These are phyloP conservation scores for Penicillium mononematosum DNA, from an alignment of 495 filamentous ascomycete genomes.

Conservation along the genomic window DNA sequence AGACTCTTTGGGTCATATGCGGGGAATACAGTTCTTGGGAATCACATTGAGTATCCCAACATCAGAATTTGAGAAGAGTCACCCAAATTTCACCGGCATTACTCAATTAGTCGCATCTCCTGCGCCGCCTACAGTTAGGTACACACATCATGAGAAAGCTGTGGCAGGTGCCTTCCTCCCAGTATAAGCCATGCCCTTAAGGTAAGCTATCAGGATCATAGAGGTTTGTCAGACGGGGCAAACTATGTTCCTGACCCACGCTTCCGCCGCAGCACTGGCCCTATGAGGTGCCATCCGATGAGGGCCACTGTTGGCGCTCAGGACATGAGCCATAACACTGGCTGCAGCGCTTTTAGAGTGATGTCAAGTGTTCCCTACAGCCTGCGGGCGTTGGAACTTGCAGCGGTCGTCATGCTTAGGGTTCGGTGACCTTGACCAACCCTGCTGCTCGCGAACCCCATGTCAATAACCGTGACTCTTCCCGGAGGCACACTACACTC, in stretches of 20 bases:
- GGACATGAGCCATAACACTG: constrained; percentile 22
- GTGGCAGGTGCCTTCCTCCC: constrained; percentile 21
- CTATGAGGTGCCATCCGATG: constrained; percentile 25
- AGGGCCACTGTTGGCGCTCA: constrained; percentile 23
- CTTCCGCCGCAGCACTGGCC: constrained; percentile 33
- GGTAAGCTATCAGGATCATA: neutral
- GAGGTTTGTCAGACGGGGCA: constrained; percentile 27
- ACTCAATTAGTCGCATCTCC: constrained; percentile 2
- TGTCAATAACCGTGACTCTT: constrained; percentile 19
- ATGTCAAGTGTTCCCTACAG: constrained; percentile 37
- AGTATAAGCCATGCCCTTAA: constrained; percentile 13
- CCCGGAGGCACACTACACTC: constrained; percentile 21
- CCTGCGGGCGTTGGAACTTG: constrained; percentile 27
- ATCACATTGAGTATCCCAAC: neutral
- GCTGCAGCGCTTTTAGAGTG: constrained; percentile 16
- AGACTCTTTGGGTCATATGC: neutral
- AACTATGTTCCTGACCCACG: constrained; percentile 23
- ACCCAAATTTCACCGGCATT: neutral
- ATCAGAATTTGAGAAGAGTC: neutral
- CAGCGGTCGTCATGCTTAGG: constrained; percentile 21
- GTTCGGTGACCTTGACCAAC: constrained; percentile 22
- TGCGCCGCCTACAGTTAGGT: constrained; percentile 11
- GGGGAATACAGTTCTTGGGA: neutral
- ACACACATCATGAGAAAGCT: constrained; percentile 14
- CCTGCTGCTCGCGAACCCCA: constrained; percentile 12